phyloP scores from a whole-genome alignment of 495 filamentous ascomycete genomes.

The Hypoxylon cercidicola region DNA sequence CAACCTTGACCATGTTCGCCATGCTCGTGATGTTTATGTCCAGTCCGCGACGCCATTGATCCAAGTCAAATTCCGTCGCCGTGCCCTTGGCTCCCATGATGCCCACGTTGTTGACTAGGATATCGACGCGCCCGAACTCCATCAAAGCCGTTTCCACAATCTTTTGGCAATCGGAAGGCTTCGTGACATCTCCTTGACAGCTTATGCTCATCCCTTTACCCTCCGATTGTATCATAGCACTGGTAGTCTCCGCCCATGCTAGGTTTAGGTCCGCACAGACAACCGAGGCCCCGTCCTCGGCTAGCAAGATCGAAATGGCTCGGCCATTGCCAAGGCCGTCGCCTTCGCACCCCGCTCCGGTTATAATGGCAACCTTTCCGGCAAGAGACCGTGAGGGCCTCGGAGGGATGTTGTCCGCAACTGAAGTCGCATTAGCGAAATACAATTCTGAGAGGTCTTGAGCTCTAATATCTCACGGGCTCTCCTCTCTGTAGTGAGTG shows the following conservation, averaged over 20 bases:
- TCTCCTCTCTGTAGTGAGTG: constrained; percentile 23
- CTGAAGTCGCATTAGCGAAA: constrained; percentile 18
- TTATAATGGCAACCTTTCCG: constrained; percentile 67
- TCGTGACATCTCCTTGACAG: constrained; percentile 60
- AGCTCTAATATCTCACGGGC: neutral
- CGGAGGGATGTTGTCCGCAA: constrained; percentile 33
- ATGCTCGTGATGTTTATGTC: constrained; percentile 69
- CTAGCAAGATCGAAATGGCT: constrained; percentile 66
- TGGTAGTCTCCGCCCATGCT: constrained; percentile 59
- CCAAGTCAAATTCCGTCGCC: constrained; percentile 65
- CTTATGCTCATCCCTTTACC: constrained; percentile 50
- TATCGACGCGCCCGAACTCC: constrained; percentile 62
- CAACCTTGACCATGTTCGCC: constrained; percentile 66
- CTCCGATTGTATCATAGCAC: constrained; percentile 53
- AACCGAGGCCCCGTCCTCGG: constrained; percentile 64
- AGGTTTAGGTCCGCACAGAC: constrained; percentile 63
- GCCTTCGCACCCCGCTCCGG: constrained; percentile 64
- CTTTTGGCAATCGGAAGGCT: constrained; percentile 54
- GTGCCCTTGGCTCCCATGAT: constrained; percentile 63
- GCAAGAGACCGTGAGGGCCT: constrained; percentile 45
- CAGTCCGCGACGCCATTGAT: constrained; percentile 62
- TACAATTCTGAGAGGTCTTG: neutral
- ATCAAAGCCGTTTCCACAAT: constrained; percentile 54
- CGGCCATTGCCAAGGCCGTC: constrained; percentile 69
- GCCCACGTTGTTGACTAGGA: constrained; percentile 68